Evolutionary conservation across 2,329 filamentous ascomycete species (phyloP), one percentile per base, ranked within the genome.

Genomic region (Apiospora kogelbergensis): DNA sequence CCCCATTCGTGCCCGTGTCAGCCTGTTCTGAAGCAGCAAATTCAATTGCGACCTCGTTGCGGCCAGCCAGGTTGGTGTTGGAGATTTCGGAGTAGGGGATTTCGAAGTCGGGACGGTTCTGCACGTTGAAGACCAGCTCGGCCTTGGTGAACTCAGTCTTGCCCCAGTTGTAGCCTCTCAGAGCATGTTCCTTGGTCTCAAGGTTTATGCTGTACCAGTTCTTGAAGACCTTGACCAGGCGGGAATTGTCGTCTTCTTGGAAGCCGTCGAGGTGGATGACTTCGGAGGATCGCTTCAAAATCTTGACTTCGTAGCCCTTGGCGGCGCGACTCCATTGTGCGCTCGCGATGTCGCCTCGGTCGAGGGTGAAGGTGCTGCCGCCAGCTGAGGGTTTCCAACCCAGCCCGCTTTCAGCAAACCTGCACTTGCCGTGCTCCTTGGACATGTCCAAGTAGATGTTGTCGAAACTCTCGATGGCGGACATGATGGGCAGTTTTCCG

Each of bases 81-180:
- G 93, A 95, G 74, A 99, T 97, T 80, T 99, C 96, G 63, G 94
- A 93, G 83, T 98, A 99, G 15, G 97, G 95, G 6, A 99, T 91
- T 81, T 98, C 96, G 80, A 99, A 99, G 6, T 95, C 93, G 3
- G 96, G 96, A 75, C 94, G 90, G 81, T 98, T 99, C 79, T 97
- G 94, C 45, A 99, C 96, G 80, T 95, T 98, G 86, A 99, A 99
- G 40, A 93, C 89, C 68, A 99, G 89, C 83, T 99, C 96, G 68
- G 94, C 92, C 82, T 98, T 97, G 71, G 92, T 91, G 79, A 99
- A 97, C 77, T 99, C 96, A 72, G 94, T 93, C 83, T 98, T 99
- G 76, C 96, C 96, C 97, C 96, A 99, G 80, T 99, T 99, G 96
- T 96, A 99, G 68, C 96, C 96, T 74, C 96, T 90, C 70, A 99